A percentile compares a stretch with the other conserved stretches of the same genome.
phyloP scores from a whole-genome alignment of 2,329 filamentous ascomycete genomes.

The Tolypocladium cylindrosporum region DNA sequence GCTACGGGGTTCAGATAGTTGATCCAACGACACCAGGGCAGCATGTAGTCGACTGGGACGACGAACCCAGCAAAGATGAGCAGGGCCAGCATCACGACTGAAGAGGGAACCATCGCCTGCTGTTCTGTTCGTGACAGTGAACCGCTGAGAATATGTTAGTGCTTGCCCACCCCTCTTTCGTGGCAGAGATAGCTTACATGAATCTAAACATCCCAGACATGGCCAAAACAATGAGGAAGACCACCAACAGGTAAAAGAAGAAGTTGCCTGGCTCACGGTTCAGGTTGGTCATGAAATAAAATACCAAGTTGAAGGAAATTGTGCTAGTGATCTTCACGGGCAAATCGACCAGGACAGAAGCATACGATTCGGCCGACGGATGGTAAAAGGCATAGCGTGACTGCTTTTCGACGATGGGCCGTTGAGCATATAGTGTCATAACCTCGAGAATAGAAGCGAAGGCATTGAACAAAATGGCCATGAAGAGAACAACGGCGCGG shows the following conservation, averaged over 20 bases:
- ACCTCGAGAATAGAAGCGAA: conserved; percentile 28
- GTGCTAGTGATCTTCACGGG: conserved; percentile 30
- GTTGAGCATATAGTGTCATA: conserved; percentile 25
- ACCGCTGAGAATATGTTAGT: neutral
- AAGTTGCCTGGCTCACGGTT: conserved; percentile 29
- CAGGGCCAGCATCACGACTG: conserved; percentile 4
- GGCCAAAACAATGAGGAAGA: conserved; percentile 43
- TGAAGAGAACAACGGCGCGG: conserved; percentile 38
- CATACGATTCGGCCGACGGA: conserved; percentile 22
- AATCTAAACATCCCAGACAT: conserved; percentile 56
- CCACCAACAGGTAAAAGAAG: conserved; percentile 34
- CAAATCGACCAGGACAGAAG: conserved; percentile 30
- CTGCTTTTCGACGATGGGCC: conserved; percentile 28
- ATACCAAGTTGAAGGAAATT: conserved; percentile 23
- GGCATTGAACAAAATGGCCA: conserved; percentile 44
- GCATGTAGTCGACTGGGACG: conserved; percentile 36
- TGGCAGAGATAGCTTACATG: conserved; percentile 5
- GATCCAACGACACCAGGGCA: conserved; percentile 60
- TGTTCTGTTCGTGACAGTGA: conserved; percentile 3
- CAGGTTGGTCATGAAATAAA: conserved; percentile 35
- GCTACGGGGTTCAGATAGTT: conserved; percentile 55
- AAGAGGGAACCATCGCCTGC: conserved; percentile 1
- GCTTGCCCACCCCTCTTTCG: no score
- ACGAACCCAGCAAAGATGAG: conserved; percentile 39
- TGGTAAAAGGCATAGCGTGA: conserved; percentile 29